These are phyloP conservation scores for Erysiphe pulchra DNA, from an alignment of 2,329 filamentous ascomycete genomes.

Conservation along the genomic window DNA sequence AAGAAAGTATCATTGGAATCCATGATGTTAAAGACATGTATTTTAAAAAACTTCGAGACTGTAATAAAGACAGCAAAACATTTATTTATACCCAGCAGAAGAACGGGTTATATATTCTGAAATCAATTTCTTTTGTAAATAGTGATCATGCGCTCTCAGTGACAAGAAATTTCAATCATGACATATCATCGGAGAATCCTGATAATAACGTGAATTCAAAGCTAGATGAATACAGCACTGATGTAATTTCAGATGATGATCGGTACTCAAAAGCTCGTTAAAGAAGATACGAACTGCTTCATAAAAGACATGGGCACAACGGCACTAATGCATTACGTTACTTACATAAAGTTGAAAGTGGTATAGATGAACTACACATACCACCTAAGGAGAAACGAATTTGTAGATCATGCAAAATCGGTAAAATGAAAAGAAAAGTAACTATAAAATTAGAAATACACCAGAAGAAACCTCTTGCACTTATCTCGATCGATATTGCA, in stretches of 20 bases:
- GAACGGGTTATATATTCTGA: too few species aligned
- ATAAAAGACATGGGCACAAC: not conserved
- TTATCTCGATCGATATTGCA: not conserved
- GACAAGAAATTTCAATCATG: too few species aligned
- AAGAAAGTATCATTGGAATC: too few species aligned
- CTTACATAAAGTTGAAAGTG: not conserved
- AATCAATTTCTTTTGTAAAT: too few species aligned
- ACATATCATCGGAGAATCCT: too few species aligned
- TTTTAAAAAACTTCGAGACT: too few species aligned
- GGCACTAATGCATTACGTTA: not conserved
- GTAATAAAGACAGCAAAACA: too few species aligned
- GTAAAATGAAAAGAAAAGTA: conserved; percentile 1
- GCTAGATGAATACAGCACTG: not conserved
- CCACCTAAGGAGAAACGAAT: not conserved
- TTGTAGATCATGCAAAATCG: not conserved
- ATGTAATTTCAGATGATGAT: not conserved
- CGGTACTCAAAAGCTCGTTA: not conserved
- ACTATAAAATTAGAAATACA: not conserved
- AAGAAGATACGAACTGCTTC: not conserved
- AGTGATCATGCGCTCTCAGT: too few species aligned
- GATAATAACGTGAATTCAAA: not conserved
- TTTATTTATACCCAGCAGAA: too few species aligned
- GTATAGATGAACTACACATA: not conserved
- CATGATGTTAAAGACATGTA: too few species aligned
- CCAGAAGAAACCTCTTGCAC: not conserved